phyloP scores from a whole-genome alignment of 1,284 basidiomycete species.

The Ustilago vetiveriae region DNA sequence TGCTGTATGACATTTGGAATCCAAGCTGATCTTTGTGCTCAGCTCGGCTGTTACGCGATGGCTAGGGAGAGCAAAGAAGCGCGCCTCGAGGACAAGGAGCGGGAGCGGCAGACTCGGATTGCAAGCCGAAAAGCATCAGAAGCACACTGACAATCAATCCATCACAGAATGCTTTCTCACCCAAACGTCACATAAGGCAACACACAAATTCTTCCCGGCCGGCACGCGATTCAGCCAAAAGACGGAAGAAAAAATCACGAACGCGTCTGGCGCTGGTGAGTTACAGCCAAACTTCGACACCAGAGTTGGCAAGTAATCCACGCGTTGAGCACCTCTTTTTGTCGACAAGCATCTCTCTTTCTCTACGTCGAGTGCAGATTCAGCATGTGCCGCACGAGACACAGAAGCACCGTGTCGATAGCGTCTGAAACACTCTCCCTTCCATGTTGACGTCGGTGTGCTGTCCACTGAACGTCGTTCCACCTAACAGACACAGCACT shows the following conservation, averaged over 20 bases:
- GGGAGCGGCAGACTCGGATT: no score
- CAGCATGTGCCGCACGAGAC: constrained; percentile 10
- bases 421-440: no score
- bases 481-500: background rate
- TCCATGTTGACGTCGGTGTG: no score
- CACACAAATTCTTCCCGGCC: constrained; percentile 25
- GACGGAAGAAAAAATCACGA: background rate
- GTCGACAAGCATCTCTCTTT: no score
- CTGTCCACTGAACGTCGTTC: background rate
- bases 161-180: constrained; percentile 4
- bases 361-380: no score
- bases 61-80: background rate
- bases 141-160: background rate
- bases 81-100: constrained; percentile 13
- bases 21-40: no score
- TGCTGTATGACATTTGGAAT: background rate
- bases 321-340: constrained; percentile 2
- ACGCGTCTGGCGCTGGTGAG: constrained; percentile 1
- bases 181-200: constrained; percentile 11
- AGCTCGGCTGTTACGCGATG: constrained; percentile 2
- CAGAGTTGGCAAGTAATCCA: no score
- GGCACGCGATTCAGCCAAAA: background rate
- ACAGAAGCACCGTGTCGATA: no score
- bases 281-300: background rate
- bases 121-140: no score